A percentile compares a stretch with the other conserved stretches of the same genome.
These are phyloP conservation scores for Dicorynia guianensis DNA, from an alignment of 306 rosid species.

Conservation along the genomic window DNA sequence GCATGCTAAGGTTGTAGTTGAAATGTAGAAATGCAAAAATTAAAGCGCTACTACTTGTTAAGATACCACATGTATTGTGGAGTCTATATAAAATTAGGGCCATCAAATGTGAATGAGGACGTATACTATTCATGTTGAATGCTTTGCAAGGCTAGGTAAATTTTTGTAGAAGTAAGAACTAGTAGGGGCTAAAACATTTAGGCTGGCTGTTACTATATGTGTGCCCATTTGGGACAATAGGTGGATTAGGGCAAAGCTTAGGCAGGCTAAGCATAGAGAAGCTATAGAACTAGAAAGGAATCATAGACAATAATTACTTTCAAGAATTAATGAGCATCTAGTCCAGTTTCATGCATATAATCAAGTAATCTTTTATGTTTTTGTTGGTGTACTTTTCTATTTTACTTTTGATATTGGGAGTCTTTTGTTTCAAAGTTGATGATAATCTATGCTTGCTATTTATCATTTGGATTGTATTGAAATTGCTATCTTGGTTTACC, in stretches of 20 bases:
- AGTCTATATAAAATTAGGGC: not conserved
- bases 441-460: constrained; percentile 1
- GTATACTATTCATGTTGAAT: constrained; percentile 5
- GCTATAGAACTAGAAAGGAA: not conserved
- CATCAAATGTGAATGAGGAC: not conserved
- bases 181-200: not conserved
- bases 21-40: constrained; percentile 10
- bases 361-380: not conserved
- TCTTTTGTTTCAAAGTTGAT: not conserved
- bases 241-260: not conserved
- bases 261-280: not conserved
- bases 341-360: not conserved
- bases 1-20: constrained; percentile 13
- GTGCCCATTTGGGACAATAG: not conserved
- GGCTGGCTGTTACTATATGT: not conserved
- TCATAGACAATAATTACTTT: not conserved
- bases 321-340: not conserved
- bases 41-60: not conserved
- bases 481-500: constrained; percentile 23
- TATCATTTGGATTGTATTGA: constrained; percentile 9
- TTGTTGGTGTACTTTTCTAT: not conserved
- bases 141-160: constrained; percentile 15
- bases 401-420: not conserved
- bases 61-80: not conserved
- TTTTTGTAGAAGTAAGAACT: not conserved